These are phyloP conservation scores for Flammula alnicola DNA, from an alignment of 1,284 basidiomycete species.

Conservation along the genomic window DNA sequence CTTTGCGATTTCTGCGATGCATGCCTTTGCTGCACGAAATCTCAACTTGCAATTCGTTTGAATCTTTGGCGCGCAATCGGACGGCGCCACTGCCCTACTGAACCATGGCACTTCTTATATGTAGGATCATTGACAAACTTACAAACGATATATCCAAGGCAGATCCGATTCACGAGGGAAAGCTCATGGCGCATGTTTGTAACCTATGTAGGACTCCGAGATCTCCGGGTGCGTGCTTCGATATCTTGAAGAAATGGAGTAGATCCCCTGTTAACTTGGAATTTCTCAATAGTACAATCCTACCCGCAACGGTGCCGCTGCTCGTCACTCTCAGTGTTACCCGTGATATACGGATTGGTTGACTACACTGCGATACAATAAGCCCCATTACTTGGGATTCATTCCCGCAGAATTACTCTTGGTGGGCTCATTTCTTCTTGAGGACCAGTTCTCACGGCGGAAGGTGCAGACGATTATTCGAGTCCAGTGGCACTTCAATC, in stretches of 20 bases:
- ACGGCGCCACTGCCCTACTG: conserved; percentile 11
- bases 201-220: conserved; percentile 16
- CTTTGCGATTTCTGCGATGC: conserved; percentile 7
- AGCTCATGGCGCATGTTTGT: neutral
- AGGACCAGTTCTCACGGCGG: too few species aligned
- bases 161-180: conserved; percentile 23
- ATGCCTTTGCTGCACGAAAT: neutral
- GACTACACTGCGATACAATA: neutral
- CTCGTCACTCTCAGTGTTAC: neutral
- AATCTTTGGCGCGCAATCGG: neutral
- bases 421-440: too few species aligned
- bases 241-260: neutral
- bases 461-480: too few species aligned
- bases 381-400: neutral
- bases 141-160: conserved; percentile 1
- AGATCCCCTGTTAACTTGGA: conserved; percentile 5
- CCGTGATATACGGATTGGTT: conserved; percentile 1
- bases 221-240: conserved; percentile 10
- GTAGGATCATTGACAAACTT: conserved; percentile 16
- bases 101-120: neutral
- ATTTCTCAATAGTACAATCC: conserved; percentile 5
- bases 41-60: neutral
- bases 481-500: neutral
- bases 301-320: conserved; percentile 4
- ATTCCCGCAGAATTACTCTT: neutral